Percentiles rank a stretch among this genome's conserved stretches.
phyloP scores from a whole-genome alignment of 108 stramenopile genomes.

The Hondaea fermentalgiana region DNA sequence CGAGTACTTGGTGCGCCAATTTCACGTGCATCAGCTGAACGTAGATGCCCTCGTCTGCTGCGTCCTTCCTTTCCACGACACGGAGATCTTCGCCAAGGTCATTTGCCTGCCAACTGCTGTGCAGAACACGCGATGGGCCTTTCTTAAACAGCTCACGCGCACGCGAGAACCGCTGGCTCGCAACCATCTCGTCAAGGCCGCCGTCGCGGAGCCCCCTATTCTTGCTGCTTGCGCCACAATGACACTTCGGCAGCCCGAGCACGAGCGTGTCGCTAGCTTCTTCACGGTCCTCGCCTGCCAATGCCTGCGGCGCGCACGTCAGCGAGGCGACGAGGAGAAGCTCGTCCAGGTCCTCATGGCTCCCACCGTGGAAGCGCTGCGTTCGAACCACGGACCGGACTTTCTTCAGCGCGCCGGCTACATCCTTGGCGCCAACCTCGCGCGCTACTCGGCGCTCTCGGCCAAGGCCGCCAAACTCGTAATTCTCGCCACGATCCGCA shows the following conservation, averaged over 20 bases:
- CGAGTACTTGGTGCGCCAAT: conserved; percentile 9
- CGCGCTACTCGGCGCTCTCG: not conserved
- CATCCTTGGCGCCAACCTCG: not conserved
- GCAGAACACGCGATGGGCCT: not conserved
- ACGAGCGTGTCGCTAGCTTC: not conserved
- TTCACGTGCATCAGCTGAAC: not conserved
- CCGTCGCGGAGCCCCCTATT: not conserved
- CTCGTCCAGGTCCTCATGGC: not conserved
- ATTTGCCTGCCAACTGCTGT: not conserved
- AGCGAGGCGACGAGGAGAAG: not conserved
- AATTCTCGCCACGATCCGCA: not conserved
- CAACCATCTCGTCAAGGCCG: not conserved
- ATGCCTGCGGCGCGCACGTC: not conserved
- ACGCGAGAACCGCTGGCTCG: not conserved
- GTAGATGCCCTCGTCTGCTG: not conserved
- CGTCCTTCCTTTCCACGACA: not conserved
- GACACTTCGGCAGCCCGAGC: not conserved
- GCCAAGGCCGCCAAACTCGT: not conserved
- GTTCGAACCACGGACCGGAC: not conserved
- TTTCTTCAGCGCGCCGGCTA: conserved; percentile 5
- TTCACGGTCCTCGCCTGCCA: not conserved
- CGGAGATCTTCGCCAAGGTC: not conserved
- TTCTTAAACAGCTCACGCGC: not conserved
- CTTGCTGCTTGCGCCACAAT: not conserved
- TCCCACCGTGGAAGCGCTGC: not conserved